Conservation (phyloP, 176 grass and related monocot genomes). For the Otatea glauca region DNA sequence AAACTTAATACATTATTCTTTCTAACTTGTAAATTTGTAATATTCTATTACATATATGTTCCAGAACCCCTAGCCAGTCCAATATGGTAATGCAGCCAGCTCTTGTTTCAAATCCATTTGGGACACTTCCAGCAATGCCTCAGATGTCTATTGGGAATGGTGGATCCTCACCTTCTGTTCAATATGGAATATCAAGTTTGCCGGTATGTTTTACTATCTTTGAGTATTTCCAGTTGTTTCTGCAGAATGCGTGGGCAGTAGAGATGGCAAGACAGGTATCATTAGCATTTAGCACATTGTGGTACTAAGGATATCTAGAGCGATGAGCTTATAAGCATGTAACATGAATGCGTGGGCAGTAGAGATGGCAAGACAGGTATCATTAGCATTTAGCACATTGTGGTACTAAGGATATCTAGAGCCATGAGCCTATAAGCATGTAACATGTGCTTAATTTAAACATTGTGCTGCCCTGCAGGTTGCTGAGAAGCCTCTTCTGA, state of each 20-base stretch:
- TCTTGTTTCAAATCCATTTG: conserved; percentile 84
- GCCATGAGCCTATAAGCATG: background rate
- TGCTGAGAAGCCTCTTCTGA: conserved; percentile 71
- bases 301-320: background rate
- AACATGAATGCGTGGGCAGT: background rate
- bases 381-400: background rate
- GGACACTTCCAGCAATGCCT: conserved; percentile 90
- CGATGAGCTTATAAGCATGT: background rate
- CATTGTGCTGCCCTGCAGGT: conserved; percentile 64
- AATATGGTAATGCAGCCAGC: conserved; percentile 78
- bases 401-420: background rate
- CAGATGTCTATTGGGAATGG: conserved; percentile 89
- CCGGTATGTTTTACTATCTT: conserved; percentile 55
- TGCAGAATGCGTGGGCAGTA: background rate
- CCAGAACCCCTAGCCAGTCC: conserved; percentile 58
- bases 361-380: background rate
- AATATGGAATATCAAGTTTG: conserved; percentile 98
- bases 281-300: background rate
- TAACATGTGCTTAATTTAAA: conserved; percentile 21
- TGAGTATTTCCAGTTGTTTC: conserved; percentile 30
- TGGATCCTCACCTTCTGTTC: conserved; percentile 80
- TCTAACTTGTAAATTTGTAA: conserved; percentile 27
- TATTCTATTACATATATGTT: conserved; percentile 41
- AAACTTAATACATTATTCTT: conserved; percentile 15
- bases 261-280: background rate